These are phyloP conservation scores for Conticribra weissflogii DNA, from an alignment of 108 stramenopile species.

Conservation along the genomic window DNA sequence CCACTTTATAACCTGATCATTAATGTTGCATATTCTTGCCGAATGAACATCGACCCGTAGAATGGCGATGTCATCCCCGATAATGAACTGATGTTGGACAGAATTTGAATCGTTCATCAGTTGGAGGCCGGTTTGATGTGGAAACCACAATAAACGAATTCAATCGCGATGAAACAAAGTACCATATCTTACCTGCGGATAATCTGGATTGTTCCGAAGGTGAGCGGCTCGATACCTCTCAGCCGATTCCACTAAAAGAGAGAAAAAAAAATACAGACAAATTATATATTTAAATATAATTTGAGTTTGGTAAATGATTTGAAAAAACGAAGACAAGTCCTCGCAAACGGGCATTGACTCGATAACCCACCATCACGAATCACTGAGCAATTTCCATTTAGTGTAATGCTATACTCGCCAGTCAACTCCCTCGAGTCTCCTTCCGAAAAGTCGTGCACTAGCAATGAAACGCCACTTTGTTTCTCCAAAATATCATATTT, in stretches of 20 bases:
- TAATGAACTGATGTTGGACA: slow-evolving; percentile 49
- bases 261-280: not conserved
- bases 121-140: slow-evolving; percentile 1
- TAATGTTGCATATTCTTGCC: slow-evolving; percentile 65
- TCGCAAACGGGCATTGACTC: too few relatives aligned
- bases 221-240: slow-evolving; percentile 54
- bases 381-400: slow-evolving; percentile 67
- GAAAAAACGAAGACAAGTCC: too few relatives aligned
- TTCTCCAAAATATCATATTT: slow-evolving; percentile 64
- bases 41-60: slow-evolving; percentile 56
- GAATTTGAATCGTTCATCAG: not conserved
- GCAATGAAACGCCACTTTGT: slow-evolving; percentile 57
- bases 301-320: too few relatives aligned
- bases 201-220: slow-evolving; percentile 63
- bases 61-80: slow-evolving; percentile 69
- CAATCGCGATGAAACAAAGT: not conserved
- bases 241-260: slow-evolving; percentile 13
- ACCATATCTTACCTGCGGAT: slow-evolving; percentile 52
- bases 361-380: slow-evolving; percentile 41
- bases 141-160: not conserved
- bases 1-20: slow-evolving; percentile 68
- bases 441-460: slow-evolving; percentile 63
- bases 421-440: slow-evolving; percentile 7
- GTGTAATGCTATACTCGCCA: slow-evolving; percentile 59
- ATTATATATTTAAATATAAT: too few relatives aligned